Conservation (phyloP, 169 alveolate species). For the Plasmodium ovale region DNA sequence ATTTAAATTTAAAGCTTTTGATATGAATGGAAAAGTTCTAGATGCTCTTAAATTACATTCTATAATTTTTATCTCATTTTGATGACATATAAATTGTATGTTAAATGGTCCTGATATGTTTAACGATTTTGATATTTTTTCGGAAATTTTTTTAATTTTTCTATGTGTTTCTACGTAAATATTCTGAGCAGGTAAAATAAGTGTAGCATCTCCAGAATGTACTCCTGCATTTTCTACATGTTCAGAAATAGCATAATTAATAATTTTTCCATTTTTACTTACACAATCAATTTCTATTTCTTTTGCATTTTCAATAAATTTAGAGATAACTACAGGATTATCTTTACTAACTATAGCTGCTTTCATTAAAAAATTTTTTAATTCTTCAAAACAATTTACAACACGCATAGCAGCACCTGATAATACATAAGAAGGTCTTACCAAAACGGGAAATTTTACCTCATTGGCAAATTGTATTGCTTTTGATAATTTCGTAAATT, state of each 20-base stretch:
- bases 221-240: constrained; percentile 93
- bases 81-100: constrained; percentile 92
- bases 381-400: constrained; percentile 84
- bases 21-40: constrained; percentile 91
- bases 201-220: constrained; percentile 94
- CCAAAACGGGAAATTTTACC: constrained; percentile 89
- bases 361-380: constrained; percentile 83
- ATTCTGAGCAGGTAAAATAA: constrained; percentile 92
- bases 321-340: constrained; percentile 91
- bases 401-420: constrained; percentile 94
- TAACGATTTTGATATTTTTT: constrained; percentile 88
- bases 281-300: constrained; percentile 92
- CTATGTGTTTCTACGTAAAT: constrained; percentile 91
- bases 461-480: constrained; percentile 82
- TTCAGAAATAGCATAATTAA: constrained; percentile 92
- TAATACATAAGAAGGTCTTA: constrained; percentile 92
- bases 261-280: constrained; percentile 85
- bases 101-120: constrained; percentile 92
- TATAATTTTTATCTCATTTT: constrained; percentile 89
- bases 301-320: constrained; percentile 87
- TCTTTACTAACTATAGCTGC: constrained; percentile 91
- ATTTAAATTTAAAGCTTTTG: constrained; percentile 87
- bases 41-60: constrained; percentile 93
- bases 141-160: constrained; percentile 87
- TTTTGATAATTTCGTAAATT: constrained; percentile 84